Percentiles rank a stretch among this genome's conserved stretches.
phyloP scores from a whole-genome alignment of 257 asterid species.

The Ophiorrhiza pumila region DNA sequence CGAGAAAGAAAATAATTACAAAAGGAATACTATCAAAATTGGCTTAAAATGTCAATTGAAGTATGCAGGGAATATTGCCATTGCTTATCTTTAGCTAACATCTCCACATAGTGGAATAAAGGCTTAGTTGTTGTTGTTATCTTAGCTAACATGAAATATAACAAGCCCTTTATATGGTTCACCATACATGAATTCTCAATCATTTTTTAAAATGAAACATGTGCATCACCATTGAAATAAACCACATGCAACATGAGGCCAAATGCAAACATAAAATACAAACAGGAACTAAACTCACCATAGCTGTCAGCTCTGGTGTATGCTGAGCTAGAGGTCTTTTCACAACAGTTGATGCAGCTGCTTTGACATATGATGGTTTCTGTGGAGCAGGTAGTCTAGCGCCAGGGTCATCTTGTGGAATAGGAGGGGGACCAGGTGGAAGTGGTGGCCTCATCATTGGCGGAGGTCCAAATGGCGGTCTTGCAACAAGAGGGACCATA shows the following conservation, averaged over 20 bases:
- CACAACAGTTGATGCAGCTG: constrained; percentile 97
- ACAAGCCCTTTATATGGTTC: neutral
- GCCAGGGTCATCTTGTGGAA: constrained; percentile 45
- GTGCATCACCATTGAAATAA: neutral
- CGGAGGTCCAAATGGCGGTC: constrained; percentile 82
- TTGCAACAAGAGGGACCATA: constrained; percentile 63
- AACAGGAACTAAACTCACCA: constrained; percentile 55
- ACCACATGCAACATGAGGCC: neutral
- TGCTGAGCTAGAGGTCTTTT: constrained; percentile 99
- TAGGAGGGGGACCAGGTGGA: constrained; percentile 97
- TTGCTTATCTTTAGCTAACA: too few species aligned
- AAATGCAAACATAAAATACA: constrained; percentile 7
- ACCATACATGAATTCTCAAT: neutral
- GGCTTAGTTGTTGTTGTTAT: too few species aligned
- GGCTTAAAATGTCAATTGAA: neutral
- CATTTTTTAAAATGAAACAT: neutral
- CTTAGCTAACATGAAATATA: neutral
- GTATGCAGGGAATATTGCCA: neutral
- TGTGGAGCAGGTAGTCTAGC: constrained; percentile 51
- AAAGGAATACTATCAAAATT: constrained; percentile 1
- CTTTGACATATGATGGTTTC: constrained; percentile 88
- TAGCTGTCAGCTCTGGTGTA: constrained; percentile 96
- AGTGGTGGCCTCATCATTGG: constrained; percentile 93
- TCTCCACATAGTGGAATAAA: too few species aligned
- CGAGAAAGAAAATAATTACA: neutral